phyloP scores from a whole-genome alignment of 306 rosid species.

The Chamaecrista fasciculata region DNA sequence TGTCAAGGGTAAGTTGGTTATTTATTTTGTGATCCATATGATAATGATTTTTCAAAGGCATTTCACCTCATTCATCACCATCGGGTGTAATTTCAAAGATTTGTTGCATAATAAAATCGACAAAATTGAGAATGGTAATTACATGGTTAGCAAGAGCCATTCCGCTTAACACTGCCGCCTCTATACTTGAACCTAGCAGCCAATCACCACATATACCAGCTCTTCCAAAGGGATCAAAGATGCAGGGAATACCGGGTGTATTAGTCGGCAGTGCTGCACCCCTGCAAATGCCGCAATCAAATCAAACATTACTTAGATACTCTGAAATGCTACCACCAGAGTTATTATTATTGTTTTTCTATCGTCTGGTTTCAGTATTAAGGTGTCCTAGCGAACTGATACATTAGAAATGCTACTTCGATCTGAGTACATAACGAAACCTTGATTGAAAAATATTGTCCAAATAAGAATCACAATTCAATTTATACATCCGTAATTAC shows the following conservation, averaged over 20 bases:
- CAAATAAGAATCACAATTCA: background rate
- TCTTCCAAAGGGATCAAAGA: constrained; percentile 85
- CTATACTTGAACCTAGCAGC: constrained; percentile 88
- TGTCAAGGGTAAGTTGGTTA: constrained; percentile 10
- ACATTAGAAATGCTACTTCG: constrained; percentile 5
- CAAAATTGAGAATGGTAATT: constrained; percentile 23
- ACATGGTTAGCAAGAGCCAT: constrained; percentile 81
- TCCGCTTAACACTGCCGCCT: constrained; percentile 88
- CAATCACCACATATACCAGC: constrained; percentile 97
- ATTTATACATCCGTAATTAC: background rate
- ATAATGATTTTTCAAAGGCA: background rate
- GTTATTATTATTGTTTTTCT: background rate
- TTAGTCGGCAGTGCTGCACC: constrained; percentile 95
- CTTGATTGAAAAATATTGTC: background rate
- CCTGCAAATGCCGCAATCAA: constrained; percentile 49
- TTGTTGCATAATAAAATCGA: background rate
- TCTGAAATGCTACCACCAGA: background rate
- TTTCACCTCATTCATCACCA: background rate
- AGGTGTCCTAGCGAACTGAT: background rate
- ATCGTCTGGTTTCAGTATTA: constrained; percentile 5
- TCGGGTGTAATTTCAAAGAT: background rate
- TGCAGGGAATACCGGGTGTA: constrained; percentile 75
- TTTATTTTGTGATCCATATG: background rate
- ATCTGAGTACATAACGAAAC: background rate
- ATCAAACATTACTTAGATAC: background rate